Percentiles rank a stretch among this genome's conserved stretches.
Evolutionary conservation across 179 eudicot species (phyloP).

Genomic region (Amaranthus tricolor): DNA sequence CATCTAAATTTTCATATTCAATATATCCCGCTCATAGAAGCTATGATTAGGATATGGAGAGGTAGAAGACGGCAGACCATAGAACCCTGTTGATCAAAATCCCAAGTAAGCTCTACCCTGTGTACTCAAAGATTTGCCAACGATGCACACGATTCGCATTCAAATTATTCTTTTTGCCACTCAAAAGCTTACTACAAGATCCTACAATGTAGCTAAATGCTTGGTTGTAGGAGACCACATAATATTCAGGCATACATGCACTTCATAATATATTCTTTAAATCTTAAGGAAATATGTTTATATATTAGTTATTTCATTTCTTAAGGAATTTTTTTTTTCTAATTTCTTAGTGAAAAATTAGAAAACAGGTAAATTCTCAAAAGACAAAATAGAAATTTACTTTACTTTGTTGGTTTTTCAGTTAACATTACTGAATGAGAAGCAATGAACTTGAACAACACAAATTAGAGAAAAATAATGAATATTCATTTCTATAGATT

Average conservation of each 20-base stretch:
- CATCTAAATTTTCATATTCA: too few relatives aligned
- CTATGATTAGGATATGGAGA: too few relatives aligned
- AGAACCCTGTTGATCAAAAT: neutral
- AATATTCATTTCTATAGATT: neutral
- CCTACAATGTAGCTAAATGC: conserved; percentile 1
- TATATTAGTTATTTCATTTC: neutral
- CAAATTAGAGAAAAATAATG: neutral
- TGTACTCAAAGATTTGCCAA: too few relatives aligned
- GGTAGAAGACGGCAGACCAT: too few relatives aligned
- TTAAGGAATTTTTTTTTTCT: neutral
- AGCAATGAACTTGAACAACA: neutral
- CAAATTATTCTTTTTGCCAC: neutral
- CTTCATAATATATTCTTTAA: neutral
- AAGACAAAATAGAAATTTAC: too few relatives aligned
- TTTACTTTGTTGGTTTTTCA: too few relatives aligned
- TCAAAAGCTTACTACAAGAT: neutral
- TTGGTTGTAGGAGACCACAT: neutral
- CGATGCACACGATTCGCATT: neutral
- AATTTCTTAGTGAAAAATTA: neutral
- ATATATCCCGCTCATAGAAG: too few relatives aligned
- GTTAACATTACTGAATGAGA: too few relatives aligned
- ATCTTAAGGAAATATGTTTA: neutral
- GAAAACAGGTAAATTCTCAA: neutral
- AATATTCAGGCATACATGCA: neutral
- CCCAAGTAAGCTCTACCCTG: neutral